phyloP scores from a whole-genome alignment of 2,329 filamentous ascomycete species.

The Pyricularia sp. region DNA sequence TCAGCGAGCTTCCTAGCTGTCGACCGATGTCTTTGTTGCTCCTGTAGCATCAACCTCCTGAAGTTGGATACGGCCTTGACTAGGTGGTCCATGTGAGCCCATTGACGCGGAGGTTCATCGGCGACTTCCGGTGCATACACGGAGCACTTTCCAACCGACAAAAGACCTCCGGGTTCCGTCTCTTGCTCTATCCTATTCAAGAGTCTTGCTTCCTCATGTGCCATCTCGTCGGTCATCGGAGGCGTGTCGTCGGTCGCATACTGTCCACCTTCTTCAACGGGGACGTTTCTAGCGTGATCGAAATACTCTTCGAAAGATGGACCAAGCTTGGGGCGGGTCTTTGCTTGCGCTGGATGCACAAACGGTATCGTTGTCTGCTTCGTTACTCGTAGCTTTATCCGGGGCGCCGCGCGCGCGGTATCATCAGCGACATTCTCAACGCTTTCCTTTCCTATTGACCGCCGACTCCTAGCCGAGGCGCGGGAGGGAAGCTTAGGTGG shows the following conservation, averaged over 20 bases:
- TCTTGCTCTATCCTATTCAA: constrained; percentile 60
- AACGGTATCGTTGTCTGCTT: constrained; percentile 37
- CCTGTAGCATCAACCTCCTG: constrained; percentile 62
- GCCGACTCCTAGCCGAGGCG: constrained; percentile 27
- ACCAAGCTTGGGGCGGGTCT: constrained; percentile 38
- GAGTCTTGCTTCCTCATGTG: constrained; percentile 53
- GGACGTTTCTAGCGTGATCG: constrained; percentile 32
- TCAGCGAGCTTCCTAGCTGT: constrained; percentile 68
- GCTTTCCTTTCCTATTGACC: constrained; percentile 25
- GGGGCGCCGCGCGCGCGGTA: constrained; percentile 22
- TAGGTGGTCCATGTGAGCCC: constrained; percentile 78
- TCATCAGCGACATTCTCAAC: constrained; percentile 12
- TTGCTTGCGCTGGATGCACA: constrained; percentile 45
- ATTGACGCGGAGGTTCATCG: constrained; percentile 66
- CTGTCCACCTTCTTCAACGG: constrained; percentile 47
- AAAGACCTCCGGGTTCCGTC: constrained; percentile 58
- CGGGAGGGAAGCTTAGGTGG: constrained; percentile 23
- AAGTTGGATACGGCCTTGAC: constrained; percentile 69
- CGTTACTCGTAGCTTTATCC: constrained; percentile 34
- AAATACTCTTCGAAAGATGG: constrained; percentile 46
- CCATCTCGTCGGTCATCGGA: constrained; percentile 46
- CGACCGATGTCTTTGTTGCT: constrained; percentile 65
- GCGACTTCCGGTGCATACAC: constrained; percentile 58
- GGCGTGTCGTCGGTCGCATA: constrained; percentile 40
- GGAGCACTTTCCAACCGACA: constrained; percentile 58